Conservation (phyloP, 2,329 filamentous ascomycete species). For the Pseudogymnoascus sp. region DNA sequence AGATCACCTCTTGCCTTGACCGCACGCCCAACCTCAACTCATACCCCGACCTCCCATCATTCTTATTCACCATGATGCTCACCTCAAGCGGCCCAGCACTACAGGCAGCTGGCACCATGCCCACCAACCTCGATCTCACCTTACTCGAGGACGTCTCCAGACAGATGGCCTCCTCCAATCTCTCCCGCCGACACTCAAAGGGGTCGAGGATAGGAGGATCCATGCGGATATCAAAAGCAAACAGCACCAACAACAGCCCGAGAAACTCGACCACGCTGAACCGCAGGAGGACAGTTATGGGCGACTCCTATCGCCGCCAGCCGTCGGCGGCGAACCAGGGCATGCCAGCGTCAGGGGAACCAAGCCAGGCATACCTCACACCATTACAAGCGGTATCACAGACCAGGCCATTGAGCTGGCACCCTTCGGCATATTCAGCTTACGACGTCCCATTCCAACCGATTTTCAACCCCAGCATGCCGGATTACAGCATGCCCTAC, state of each 20-base stretch:
- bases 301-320: constrained; percentile 34
- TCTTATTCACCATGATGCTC: constrained; percentile 10
- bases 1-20: not conserved
- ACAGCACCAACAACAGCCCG: constrained; percentile 61
- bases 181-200: constrained; percentile 39
- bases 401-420: constrained; percentile 65
- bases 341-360: not conserved
- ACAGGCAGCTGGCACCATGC: not conserved
- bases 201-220: constrained; percentile 39
- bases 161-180: constrained; percentile 41
- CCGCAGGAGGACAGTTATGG: constrained; percentile 49
- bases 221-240: constrained; percentile 57
- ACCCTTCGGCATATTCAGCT: constrained; percentile 49
- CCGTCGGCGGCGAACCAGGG: not conserved
- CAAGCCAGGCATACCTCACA: not conserved
- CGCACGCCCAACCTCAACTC: not conserved
- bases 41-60: not conserved
- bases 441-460: constrained; percentile 27
- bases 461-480: constrained; percentile 17
- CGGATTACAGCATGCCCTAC: constrained; percentile 29
- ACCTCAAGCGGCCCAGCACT: constrained; percentile 15
- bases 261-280: constrained; percentile 40
- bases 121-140: constrained; percentile 14
- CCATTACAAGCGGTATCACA: constrained; percentile 20
- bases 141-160: constrained; percentile 44